phyloP scores from a whole-genome alignment of 768 basidiomycete species.

The Podaxis pistillaris region DNA sequence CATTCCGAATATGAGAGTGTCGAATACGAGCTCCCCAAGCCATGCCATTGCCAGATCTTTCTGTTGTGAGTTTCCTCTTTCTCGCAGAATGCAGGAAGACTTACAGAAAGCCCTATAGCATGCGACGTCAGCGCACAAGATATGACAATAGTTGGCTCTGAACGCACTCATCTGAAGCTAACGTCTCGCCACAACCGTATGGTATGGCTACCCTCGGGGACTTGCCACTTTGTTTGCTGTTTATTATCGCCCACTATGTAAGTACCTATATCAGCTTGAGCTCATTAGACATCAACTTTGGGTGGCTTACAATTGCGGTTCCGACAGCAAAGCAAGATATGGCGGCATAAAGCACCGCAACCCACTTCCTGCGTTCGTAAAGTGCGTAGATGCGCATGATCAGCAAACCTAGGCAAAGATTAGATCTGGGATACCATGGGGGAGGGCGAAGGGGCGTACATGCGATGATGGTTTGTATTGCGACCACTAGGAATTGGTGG shows the following conservation, averaged over 20 bases:
- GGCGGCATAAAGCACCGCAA: slow-evolving; percentile 23
- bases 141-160: slow-evolving; percentile 3
- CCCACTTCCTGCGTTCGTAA: slow-evolving; percentile 31
- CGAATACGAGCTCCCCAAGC: slow-evolving; percentile 29
- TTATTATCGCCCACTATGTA: slow-evolving; percentile 15
- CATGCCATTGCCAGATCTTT: background rate
- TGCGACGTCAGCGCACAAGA: background rate
- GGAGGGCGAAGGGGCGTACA: slow-evolving; percentile 21
- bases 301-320: slow-evolving; percentile 16
- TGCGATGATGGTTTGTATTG: slow-evolving; percentile 33
- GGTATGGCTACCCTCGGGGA: background rate
- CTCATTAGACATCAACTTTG: background rate
- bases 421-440: background rate
- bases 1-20: slow-evolving; percentile 37
- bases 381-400: slow-evolving; percentile 45
- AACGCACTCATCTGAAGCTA: background rate
- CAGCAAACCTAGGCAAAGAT: slow-evolving; percentile 22
- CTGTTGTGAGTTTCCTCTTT: slow-evolving; percentile 20
- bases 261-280: background rate
- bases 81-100: background rate
- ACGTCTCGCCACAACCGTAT: slow-evolving; percentile 1
- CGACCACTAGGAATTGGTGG: slow-evolving; percentile 34
- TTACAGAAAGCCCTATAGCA: background rate
- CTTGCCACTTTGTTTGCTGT: background rate
- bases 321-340: slow-evolving; percentile 24